Conservation (phyloP, 108 stramenopile genomes). For the Bacterosira constricta region DNA sequence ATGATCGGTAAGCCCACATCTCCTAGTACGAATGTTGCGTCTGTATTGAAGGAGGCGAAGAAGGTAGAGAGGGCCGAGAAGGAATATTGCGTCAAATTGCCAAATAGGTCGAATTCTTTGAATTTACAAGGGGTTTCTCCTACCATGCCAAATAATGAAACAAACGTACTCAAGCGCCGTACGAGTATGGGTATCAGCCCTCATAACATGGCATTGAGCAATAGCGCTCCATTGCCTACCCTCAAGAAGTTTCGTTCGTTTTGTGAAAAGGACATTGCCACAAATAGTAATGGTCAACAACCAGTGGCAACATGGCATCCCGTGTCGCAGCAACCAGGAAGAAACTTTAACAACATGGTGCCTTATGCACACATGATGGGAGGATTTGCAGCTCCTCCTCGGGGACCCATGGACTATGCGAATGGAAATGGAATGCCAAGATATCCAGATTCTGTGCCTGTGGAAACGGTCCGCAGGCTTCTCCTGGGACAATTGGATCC, state of each 20-base stretch:
- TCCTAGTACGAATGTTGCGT: neutral
- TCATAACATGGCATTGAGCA: neutral
- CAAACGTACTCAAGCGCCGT: neutral
- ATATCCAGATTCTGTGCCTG: conserved; percentile 21
- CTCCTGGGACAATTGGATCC: conserved; percentile 42
- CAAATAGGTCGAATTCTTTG: neutral
- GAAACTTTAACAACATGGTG: conserved; percentile 1
- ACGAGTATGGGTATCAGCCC: neutral
- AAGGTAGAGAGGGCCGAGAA: conserved; percentile 23
- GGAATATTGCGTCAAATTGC: conserved; percentile 5
- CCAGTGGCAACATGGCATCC: conserved; percentile 9
- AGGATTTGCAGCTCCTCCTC: conserved; percentile 8
- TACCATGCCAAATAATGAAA: neutral
- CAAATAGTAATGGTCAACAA: neutral
- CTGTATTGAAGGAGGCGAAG: conserved; percentile 30
- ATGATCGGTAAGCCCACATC: conserved; percentile 9
- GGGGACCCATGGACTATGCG: neutral
- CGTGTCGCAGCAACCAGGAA: neutral
- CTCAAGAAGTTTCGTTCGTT: conserved; percentile 7
- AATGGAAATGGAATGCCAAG: neutral
- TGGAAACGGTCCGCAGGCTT: conserved; percentile 37
- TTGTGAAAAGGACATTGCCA: too few relatives aligned
- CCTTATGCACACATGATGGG: conserved; percentile 10
- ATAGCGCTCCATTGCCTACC: neutral
- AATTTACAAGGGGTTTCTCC: neutral